Base-by-base conservation (phyloP, 805 yeast genomes). In the Nakazawaea sp. region DNA sequence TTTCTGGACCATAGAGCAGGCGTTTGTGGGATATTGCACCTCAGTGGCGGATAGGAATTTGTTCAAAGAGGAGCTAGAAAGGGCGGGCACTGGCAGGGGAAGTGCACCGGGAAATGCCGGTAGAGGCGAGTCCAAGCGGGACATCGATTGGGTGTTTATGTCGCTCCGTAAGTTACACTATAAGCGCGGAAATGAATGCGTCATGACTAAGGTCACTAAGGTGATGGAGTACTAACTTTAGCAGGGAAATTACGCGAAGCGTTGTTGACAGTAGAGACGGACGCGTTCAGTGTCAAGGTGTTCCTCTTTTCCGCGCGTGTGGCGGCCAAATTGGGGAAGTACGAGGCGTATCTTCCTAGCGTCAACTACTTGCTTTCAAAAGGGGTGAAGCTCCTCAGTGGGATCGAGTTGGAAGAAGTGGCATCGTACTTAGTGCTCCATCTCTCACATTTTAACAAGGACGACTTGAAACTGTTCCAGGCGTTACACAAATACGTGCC, bases 211-310 rank as follows among this genome's bases (percentile, higher is more conserved):
- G 11, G 13, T 17, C 4, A n/a, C n/a, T n/a, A n/a, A n/a, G n/a
- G n/a, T n/a, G n/a, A n/a, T 10, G 15, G 17, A 20, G 26, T 16
- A 36, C 40, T 32, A 36, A 31, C 32, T 16, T 3, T 35, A 41
- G 16, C 15, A 20, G 51, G 84, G 27, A 75, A 75, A 40, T 56
- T 78, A 13, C 50, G 85, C 30, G 84, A 78, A 47, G 72, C 81
- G 7, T 48, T 76, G 24, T 50, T 78, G 15, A 49, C 58, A n/a
- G 38, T 51, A 4, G 43, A 47, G 12, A 59, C 70, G 0, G 59
- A 58, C 32, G 53, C 52, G 21, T 71, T 74, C 38, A 49, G 66
- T 8, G 61, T 58, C 33, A 51, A 55, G n/a, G 78, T 78, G 17
- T 70, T 63, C 40, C 43, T 75, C 20, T 64, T 61, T 26, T 72